Evolutionary conservation across 2,329 filamentous ascomycete genomes (phyloP).

Genomic region (Stromatinia cepivora): DNA sequence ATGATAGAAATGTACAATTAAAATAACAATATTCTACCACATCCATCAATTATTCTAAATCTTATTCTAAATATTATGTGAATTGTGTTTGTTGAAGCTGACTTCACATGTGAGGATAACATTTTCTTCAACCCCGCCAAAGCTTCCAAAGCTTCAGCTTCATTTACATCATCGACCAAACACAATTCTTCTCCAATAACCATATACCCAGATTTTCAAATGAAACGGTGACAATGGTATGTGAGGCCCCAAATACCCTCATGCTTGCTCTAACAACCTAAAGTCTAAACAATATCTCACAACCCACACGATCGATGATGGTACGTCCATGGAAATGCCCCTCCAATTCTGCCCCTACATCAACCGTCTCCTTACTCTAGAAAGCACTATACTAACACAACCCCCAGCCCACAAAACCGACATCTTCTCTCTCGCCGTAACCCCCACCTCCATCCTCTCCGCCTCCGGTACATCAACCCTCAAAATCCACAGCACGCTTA

Average conservation of each 20-base stretch:
- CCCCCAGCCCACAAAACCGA: conserved; percentile 74
- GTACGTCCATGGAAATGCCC: conserved; percentile 48
- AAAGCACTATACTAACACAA: conserved; percentile 34
- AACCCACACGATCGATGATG: conserved; percentile 84
- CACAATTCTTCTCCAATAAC: neutral
- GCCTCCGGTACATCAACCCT: conserved; percentile 82
- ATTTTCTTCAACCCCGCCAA: conserved; percentile 24
- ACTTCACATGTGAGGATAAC: conserved; percentile 10
- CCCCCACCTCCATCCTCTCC: conserved; percentile 72
- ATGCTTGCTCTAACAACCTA: conserved; percentile 27
- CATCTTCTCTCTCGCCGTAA: conserved; percentile 81
- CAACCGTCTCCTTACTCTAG: neutral
- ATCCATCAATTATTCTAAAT: neutral
- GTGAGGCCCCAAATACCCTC: conserved; percentile 10
- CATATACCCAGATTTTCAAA: conserved; percentile 25
- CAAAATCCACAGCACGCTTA: conserved; percentile 73
- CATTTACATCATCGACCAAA: conserved; percentile 15
- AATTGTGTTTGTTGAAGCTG: conserved; percentile 1
- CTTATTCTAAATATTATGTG: neutral
- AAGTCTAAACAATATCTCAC: conserved; percentile 99
- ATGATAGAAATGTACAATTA: conserved; percentile 25
- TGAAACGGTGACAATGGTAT: conserved; percentile 39
- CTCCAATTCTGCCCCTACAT: neutral
- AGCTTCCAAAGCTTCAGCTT: conserved; percentile 16
- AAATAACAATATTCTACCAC: conserved; percentile 21